Evolutionary conservation across 2,329 filamentous ascomycete genomes (phyloP).

Genomic region (Alternaria sp.): DNA sequence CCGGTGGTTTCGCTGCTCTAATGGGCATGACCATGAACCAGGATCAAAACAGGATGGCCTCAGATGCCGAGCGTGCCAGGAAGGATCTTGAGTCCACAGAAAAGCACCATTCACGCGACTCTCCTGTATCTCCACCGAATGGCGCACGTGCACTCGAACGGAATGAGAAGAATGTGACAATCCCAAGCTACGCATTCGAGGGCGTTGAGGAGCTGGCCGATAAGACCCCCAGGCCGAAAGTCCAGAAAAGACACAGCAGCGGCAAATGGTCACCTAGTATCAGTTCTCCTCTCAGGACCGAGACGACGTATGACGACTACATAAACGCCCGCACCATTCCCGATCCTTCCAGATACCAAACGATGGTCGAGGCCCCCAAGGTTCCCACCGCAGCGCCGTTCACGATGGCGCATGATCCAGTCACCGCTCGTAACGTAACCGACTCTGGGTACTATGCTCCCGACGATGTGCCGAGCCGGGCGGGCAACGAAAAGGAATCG

Average conservation of each 20-base stretch:
- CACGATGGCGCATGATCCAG: constrained; percentile 19
- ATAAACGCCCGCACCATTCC: constrained; percentile 30
- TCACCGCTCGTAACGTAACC: constrained; percentile 25
- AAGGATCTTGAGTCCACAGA: constrained; percentile 35
- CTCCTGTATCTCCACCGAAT: constrained; percentile 24
- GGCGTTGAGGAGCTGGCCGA: constrained; percentile 43
- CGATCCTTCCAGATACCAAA: constrained; percentile 18
- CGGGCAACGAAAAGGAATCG: constrained; percentile 37
- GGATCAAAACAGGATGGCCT: constrained; percentile 42
- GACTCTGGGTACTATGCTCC: constrained; percentile 46
- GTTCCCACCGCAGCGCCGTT: constrained; percentile 20
- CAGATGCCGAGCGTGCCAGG: constrained; percentile 37
- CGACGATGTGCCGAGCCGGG: constrained; percentile 30
- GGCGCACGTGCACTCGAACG: constrained; percentile 22
- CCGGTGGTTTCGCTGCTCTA: constrained; percentile 44
- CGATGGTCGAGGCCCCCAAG: constrained; percentile 24
- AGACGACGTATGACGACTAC: constrained; percentile 54
- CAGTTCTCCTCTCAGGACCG: constrained; percentile 54
- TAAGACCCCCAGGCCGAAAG: constrained; percentile 55
- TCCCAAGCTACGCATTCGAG: constrained; percentile 45
- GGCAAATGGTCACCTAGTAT: constrained; percentile 50
- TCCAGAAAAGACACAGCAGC: constrained; percentile 55
- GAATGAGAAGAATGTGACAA: constrained; percentile 23
- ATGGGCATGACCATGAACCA: constrained; percentile 41
- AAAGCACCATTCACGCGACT: constrained; percentile 15